Evolutionary conservation across 345 rosid species (phyloP), one percentile per base, ranked within the genome.

Genomic region (Kernera saxatilis): DNA sequence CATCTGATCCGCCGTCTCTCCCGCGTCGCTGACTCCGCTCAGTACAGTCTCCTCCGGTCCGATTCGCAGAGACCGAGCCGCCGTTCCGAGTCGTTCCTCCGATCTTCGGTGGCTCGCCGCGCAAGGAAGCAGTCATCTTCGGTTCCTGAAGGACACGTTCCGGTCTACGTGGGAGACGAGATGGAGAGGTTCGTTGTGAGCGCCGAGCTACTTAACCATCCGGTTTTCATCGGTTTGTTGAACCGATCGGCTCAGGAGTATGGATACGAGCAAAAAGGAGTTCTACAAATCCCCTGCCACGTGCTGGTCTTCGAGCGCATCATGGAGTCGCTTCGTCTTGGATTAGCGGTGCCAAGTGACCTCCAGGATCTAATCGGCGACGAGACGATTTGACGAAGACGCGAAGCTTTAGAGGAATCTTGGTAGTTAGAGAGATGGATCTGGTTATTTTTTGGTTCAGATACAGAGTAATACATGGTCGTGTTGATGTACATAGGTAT

Each of bases 221-320:
- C 99, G 53, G 81, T 86, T 15, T 88, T 94, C 66, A 71, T 85
- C 50, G 86, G 82, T 2, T 80, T 94, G 46, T 84, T 94, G 43
- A 85, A 91, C 74, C 77, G 82, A 68, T 91, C 99, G 15, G 99
- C 97, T 32, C 93, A 91, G 30, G 95, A 89, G 79, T 94, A 91
- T 51, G 99, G 99, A 1, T 95, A 90, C 83, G 94, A 90, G 50
- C 99, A 95, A 40, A 83, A 85, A 62, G 99, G 99, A 30, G 99
- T 85, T 9, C 79, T 95, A 2, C 84, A 84, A 44, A 95, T 95
- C 76, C 99, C 98, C 0, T 92, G 98, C 62, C 96, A 88, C 77
- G 99, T 87, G 21, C 62, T 81, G n/a, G 83, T 80, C 30, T 95
- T 95, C 54, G 96, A 95, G 71, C 88, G 88, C 1, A 81, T 88